Evolutionary conservation across 1,139 yeast species (phyloP), one percentile per base, ranked within the genome.

Genomic region (Yamadazyma diospyri): DNA sequence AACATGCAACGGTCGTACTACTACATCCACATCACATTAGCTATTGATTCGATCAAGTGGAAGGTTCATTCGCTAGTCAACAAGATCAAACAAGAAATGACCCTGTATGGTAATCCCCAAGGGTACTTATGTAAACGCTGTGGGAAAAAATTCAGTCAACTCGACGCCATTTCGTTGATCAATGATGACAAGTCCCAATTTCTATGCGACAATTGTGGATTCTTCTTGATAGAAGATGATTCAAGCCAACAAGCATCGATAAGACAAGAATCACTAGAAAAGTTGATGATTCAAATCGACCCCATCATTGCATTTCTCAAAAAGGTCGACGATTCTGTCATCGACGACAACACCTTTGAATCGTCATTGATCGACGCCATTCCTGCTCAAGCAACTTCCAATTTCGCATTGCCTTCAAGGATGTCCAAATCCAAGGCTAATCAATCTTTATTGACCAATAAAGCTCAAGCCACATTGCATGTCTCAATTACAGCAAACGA

Each of bases 21-120:
- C 59, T 92, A 76, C 54, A 81, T 92, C 37, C 96, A 87, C 51
- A 79, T 77, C 53, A 87, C 97, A 2, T 95, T 88, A 53, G 95
- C 97, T 1, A 85, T 94, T 29, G 98, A 92, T 60, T 79, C 97
- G 11, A 80, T 92, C 53, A 92, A 94, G 59, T 94, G 97, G 97
- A 88, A 89, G 53, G 86, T 92, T 40, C 97, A 92, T 54, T 76
- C 85, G 27, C 72, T 94, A 25, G 97, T 87, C 10, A 81, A 80
- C 46, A 60, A 70, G 37, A 69, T 89, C 38, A 86, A 86, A 53
- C 86, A 83, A 43, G 95, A 88, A 51, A 75, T 92, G 65, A 81
- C 69, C 23, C 77, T 76, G 45, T 86, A 82, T 49, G 82, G 92
- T 15, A 92, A 87, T 45, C 95, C 97, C 1, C 95, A 89, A 50